Percentiles rank a stretch among this genome's conserved stretches.
Evolutionary conservation across 2,329 filamentous ascomycete genomes (phyloP).

Genomic region (Graphium sp.): DNA sequence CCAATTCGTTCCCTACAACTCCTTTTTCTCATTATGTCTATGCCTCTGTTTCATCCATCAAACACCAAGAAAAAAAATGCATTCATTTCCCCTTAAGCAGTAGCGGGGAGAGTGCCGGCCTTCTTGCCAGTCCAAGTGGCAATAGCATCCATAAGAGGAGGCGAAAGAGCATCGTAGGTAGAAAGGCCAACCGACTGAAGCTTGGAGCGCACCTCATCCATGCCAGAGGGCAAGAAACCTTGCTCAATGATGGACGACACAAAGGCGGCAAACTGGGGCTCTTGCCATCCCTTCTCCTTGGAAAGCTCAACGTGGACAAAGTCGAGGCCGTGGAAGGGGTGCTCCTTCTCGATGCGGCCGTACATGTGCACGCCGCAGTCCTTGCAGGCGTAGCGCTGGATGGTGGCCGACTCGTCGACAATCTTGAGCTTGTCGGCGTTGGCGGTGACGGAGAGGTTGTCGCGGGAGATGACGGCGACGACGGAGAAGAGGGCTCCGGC

Average conservation of each 20-base stretch:
- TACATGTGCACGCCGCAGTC: conserved; percentile 46
- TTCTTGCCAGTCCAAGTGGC: conserved; percentile 37
- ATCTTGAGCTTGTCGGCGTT: conserved; percentile 39
- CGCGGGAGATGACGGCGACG: conserved; percentile 40
- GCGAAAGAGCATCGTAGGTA: conserved; percentile 45
- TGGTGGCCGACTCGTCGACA: conserved; percentile 36
- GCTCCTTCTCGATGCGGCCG: conserved; percentile 46
- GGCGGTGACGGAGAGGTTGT: conserved; percentile 36
- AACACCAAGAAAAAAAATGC: no score
- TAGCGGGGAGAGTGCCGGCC: conserved; percentile 11
- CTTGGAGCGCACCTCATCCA: conserved; percentile 34
- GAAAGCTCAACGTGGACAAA: conserved; percentile 32
- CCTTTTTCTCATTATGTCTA: no score
- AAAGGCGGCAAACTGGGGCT: conserved; percentile 54
- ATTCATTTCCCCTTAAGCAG: no score
- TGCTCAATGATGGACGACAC: conserved; percentile 54
- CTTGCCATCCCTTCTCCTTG: conserved; percentile 47
- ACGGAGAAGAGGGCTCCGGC: conserved; percentile 44
- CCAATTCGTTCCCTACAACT: no score
- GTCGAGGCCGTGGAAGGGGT: conserved; percentile 26
- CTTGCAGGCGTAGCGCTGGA: conserved; percentile 43
- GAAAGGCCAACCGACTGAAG: conserved; percentile 38
- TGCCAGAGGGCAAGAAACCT: conserved; percentile 37
- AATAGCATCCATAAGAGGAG: conserved; percentile 44
- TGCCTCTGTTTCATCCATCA: no score